phyloP scores from a whole-genome alignment of 306 rosid genomes.

The Cucurbita pepo region DNA sequence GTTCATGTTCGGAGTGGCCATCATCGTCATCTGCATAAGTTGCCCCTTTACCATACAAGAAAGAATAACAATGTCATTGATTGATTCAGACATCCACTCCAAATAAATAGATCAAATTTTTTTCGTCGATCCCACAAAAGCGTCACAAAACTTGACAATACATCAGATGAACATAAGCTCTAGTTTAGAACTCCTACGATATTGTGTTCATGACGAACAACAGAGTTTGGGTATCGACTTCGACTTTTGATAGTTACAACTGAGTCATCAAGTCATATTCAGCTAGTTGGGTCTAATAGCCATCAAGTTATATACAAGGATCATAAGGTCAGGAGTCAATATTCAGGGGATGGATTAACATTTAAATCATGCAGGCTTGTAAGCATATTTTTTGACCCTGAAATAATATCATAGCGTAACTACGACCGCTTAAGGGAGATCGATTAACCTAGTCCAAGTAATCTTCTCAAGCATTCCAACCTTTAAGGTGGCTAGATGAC shows the following conservation, averaged over 20 bases:
- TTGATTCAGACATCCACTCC: background rate
- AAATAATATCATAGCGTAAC: background rate
- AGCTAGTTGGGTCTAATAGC: background rate
- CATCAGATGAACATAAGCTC: background rate
- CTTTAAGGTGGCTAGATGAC: background rate
- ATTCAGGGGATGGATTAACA: background rate
- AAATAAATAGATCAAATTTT: background rate
- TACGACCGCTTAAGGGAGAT: background rate
- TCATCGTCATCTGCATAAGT: slow-evolving; percentile 88
- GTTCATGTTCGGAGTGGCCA: slow-evolving; percentile 84
- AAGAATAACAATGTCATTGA: background rate
- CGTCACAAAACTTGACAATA: background rate
- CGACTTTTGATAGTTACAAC: background rate
- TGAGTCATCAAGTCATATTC: background rate
- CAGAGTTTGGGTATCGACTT: background rate
- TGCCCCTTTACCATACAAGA: slow-evolving; percentile 39
- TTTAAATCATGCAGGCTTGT: background rate
- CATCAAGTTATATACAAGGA: background rate
- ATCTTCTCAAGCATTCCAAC: background rate
- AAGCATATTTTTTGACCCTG: background rate
- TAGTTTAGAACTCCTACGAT: background rate
- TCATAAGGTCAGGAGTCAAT: background rate
- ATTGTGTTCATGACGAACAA: background rate
- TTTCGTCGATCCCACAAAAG: background rate
- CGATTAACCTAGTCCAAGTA: background rate